Evolutionary conservation across 805 yeast genomes (phyloP), one percentile per base, ranked within the genome.

Genomic region (Candida sphagnicola): DNA sequence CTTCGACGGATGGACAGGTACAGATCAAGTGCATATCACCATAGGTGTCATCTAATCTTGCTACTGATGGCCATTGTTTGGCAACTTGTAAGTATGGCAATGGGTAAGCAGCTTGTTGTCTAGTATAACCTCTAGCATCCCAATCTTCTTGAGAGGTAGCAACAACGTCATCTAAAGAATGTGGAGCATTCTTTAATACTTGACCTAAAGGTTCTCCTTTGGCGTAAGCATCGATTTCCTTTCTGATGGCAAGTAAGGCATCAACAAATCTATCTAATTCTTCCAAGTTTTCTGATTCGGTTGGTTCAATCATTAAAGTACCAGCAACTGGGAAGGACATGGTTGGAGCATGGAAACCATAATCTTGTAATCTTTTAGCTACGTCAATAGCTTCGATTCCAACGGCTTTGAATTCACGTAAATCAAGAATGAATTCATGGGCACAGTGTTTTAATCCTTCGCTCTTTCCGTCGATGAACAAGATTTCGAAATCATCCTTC

Each of bases 271-370:
- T 76, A 63, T 93, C 91, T 45, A 93, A 72, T 66, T 93, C 99
- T 40, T 74, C 85, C 54, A 83, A 65, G 56, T 88, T 80, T 67
- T 93, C 99, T 14, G 93, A 82, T 67, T 93, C 99, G 3, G 99
- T 93, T 43, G 99, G 99, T 68, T 93, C 99, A 46, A 93, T 80
- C 99, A 93, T 93, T 51, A 93, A 74, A 2, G 99, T 93, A 45
- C 95, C 95, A 4, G 97, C 91, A 37, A 93, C 95, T 8, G 99
- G 99, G 86, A 93, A 93, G 2, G 98, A 93, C 86, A 93, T 82
- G 18, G 99, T 93, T 45, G 99, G 99, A 1, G 96, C 96, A 64
- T 93, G 99, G 79, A 93, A 93, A 0, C 98, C 96, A 60, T 91
- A 93, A 66, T 93, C 99, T 67, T 93, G 98, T 44, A 93, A 74